A percentile compares a stretch with the other conserved stretches of the same genome.
Conservation (phyloP, 805 yeast genomes). For the Hanseniaspora meyeri region DNA sequence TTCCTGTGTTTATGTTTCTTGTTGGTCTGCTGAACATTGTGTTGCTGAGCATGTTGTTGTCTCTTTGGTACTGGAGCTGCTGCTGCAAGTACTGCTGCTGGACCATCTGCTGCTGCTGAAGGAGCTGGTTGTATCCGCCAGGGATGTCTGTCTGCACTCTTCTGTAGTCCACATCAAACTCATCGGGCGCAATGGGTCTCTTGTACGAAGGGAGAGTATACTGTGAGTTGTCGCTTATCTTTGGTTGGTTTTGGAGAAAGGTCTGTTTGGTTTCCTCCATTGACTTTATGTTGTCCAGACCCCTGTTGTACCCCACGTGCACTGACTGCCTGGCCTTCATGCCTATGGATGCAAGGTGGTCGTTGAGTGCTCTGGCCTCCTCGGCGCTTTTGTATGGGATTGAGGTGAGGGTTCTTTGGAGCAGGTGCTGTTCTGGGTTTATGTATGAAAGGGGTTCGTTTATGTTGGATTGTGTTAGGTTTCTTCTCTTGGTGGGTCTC, state of each 20-base stretch:
- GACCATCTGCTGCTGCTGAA: background rate
- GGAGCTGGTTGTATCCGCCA: conserved; percentile 11
- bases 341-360: conserved; percentile 43
- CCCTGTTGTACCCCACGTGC: conserved; percentile 42
- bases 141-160: conserved; percentile 14
- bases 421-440: conserved; percentile 3
- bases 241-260: background rate
- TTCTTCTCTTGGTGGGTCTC: conserved; percentile 7
- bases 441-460: background rate
- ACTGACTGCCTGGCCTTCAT: conserved; percentile 63
- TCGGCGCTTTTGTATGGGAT: background rate
- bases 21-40: conserved; percentile 1
- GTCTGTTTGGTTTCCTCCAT: background rate
- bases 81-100: conserved; percentile 9
- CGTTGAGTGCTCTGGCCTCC: conserved; percentile 6
- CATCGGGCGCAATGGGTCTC: conserved; percentile 5
- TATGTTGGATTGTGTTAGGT: background rate
- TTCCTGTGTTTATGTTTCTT: conserved; percentile 12
- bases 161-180: conserved; percentile 10
- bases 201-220: conserved; percentile 11
- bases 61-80: conserved; percentile 9
- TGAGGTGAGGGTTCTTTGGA: conserved; percentile 4
- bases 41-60: background rate
- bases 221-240: conserved; percentile 2
- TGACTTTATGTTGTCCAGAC: background rate